Evolutionary conservation across 1,284 basidiomycete species (phyloP).

Genomic region (Leccinum angustisporum): DNA sequence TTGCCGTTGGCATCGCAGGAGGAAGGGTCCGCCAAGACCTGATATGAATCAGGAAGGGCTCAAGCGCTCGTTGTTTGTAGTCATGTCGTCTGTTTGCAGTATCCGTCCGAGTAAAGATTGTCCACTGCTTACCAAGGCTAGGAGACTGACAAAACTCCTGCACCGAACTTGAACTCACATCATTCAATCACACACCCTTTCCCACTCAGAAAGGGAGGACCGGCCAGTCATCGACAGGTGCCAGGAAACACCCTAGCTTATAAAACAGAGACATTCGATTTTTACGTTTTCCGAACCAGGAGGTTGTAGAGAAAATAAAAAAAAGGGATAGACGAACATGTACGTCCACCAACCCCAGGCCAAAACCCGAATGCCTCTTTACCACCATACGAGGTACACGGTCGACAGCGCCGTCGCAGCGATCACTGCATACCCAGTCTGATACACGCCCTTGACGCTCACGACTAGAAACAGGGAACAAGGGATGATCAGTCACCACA

Average conservation of each 20-base stretch:
- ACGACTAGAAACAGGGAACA: conserved; percentile 53
- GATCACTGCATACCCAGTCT: conserved; percentile 81
- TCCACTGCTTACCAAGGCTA: not conserved
- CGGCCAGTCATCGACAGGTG: not conserved
- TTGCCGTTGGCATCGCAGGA: too few species aligned
- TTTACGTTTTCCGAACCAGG: not conserved
- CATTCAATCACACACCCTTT: not conserved
- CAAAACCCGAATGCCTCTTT: not conserved
- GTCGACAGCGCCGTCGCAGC: conserved; percentile 78
- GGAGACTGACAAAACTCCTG: too few species aligned
- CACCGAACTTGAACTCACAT: not conserved
- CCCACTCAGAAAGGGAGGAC: not conserved
- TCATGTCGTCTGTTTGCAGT: too few species aligned
- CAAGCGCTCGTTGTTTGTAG: too few species aligned
- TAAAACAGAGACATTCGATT: not conserved
- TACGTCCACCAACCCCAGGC: not conserved
- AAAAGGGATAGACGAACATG: not conserved
- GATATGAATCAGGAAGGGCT: too few species aligned
- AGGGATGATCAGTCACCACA: not conserved
- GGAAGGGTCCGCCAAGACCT: too few species aligned
- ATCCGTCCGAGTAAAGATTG: not conserved
- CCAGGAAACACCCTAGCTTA: not conserved
- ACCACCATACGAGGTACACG: conserved; percentile 54
- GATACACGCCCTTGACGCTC: conserved; percentile 77
- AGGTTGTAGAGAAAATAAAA: not conserved